Evolutionary conservation across 805 yeast species (phyloP), one percentile per base, ranked within the genome.

Genomic region (Ogataea allantospora): DNA sequence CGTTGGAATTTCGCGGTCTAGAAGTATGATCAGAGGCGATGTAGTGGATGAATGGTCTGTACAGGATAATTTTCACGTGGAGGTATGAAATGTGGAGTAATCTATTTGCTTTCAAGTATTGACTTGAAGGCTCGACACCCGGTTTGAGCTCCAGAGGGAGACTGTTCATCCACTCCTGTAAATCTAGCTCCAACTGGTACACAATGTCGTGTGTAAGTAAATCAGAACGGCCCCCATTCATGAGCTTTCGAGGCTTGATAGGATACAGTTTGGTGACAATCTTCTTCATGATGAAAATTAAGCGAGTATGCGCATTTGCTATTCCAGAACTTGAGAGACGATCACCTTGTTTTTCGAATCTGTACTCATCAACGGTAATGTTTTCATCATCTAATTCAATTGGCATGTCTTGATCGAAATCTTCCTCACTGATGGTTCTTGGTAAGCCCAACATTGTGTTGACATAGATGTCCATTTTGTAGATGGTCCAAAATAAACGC

Each of bases 371-470:
- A 28, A 77, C 75, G 1, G 93, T 85, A 39, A 88, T 81, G 53
- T 82, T 82, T 51, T 87, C 95, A 61, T 88, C 96, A 53, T 88
- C 96, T 23, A 87, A 65, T 53, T 88, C 95, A 22, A 74, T 64
- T 1, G 96, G 96, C 46, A 87, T 68, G 34, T 83, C 89, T 58
- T 88, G 96, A 62, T 88, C 95, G 47, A 86, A 80, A 49, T 87
- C 95, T 45, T 80, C 85, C 44, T 81, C 83, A 33, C 77, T 67
- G 12, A 88, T 75, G 2, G 88, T 76, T 41, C 87, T 67, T 1
- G 97, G 97, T 34, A 88, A 67, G 2, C 96, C 96, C 47, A 89
- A 58, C 66, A 88, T 79, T 7, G 95, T 83, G 57, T 85, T 86
- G 52, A 88, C 85, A 57, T 89, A 88, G 29, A 87, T 78, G 55